A percentile compares a stretch with the other conserved stretches of the same genome.
phyloP scores from a whole-genome alignment of 2,329 filamentous ascomycete species.

The Thelonectria rubi region DNA sequence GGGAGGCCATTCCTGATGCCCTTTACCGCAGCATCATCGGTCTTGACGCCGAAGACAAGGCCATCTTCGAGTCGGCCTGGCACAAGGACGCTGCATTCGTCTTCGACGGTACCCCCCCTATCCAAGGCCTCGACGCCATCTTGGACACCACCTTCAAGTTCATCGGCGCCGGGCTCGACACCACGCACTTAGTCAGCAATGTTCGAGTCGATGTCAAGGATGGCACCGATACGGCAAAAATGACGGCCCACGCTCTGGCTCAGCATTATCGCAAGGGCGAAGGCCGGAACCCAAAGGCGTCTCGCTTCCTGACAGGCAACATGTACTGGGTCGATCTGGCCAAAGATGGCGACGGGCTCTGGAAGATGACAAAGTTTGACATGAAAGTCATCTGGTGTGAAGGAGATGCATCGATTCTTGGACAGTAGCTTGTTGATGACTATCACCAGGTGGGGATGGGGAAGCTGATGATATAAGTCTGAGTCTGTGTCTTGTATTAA shows the following conservation, averaged over 20 bases:
- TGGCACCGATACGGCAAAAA: constrained; percentile 9
- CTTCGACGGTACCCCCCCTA: constrained; percentile 6
- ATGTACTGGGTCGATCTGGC: constrained; percentile 17
- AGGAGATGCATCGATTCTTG: constrained; percentile 10
- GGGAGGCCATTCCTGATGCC: constrained; percentile 20
- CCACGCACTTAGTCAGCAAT: constrained; percentile 19
- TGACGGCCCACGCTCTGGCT: constrained; percentile 19
- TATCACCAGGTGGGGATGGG: background rate
- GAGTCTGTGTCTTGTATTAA: background rate
- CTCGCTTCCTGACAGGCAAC: constrained; percentile 19
- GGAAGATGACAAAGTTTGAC: constrained; percentile 23
- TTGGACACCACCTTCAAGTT: constrained; percentile 13
- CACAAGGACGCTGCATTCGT: constrained; percentile 19
- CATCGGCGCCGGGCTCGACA: constrained; percentile 17
- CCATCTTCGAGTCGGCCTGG: constrained; percentile 19
- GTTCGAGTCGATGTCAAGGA: constrained; percentile 17
- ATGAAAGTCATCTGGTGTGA: constrained; percentile 19
- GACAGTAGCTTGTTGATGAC: background rate
- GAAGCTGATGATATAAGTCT: background rate
- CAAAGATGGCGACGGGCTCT: constrained; percentile 18
- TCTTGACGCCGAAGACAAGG: constrained; percentile 15
- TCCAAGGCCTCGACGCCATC: constrained; percentile 14
- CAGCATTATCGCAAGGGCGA: constrained; percentile 21
- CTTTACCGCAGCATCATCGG: constrained; percentile 23
- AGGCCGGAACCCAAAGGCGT: constrained; percentile 7